These are phyloP conservation scores for Boletus sp. DNA, from an alignment of 768 basidiomycete genomes.

Conservation along the genomic window DNA sequence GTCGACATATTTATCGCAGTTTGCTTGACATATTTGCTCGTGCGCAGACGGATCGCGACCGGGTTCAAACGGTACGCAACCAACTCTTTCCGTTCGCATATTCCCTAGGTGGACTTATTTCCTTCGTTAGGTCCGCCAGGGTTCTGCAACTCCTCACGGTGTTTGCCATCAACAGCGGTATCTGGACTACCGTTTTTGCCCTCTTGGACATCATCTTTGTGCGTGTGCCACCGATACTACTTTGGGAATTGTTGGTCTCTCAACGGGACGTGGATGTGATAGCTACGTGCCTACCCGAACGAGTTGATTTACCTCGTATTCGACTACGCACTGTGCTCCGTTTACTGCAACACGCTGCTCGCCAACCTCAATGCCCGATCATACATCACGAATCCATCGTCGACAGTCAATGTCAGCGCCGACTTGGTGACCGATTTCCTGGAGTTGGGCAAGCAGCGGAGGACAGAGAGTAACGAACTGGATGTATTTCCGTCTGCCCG, in stretches of 20 bases:
- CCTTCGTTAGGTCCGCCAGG: neutral
- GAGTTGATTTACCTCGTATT: too few relatives aligned
- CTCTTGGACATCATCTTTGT: neutral
- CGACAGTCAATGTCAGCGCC: too few relatives aligned
- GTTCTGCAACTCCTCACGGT: conserved; percentile 3
- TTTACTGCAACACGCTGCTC: too few relatives aligned
- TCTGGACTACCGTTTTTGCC: conserved; percentile 1
- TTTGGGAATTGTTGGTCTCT: neutral
- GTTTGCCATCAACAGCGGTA: conserved; percentile 2
- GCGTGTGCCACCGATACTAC: neutral
- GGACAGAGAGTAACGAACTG: neutral
- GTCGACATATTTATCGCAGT: conserved; percentile 1
- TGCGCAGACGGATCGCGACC: neutral
- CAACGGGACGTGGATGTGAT: neutral
- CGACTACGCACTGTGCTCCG: too few relatives aligned
- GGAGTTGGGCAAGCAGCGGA: too few relatives aligned
- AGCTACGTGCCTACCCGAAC: too few relatives aligned
- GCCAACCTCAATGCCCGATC: too few relatives aligned
- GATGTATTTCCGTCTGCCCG: neutral
- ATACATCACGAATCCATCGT: too few relatives aligned
- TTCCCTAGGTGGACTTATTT: neutral
- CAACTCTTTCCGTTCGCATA: neutral
- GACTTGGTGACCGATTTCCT: too few relatives aligned
- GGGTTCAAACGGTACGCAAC: conserved; percentile 1
- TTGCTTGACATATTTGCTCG: conserved; percentile 1